Evolutionary conservation across 495 filamentous ascomycete genomes (phyloP), one percentile per base, ranked within the genome.

Genomic region (Penicillium odoratum): DNA sequence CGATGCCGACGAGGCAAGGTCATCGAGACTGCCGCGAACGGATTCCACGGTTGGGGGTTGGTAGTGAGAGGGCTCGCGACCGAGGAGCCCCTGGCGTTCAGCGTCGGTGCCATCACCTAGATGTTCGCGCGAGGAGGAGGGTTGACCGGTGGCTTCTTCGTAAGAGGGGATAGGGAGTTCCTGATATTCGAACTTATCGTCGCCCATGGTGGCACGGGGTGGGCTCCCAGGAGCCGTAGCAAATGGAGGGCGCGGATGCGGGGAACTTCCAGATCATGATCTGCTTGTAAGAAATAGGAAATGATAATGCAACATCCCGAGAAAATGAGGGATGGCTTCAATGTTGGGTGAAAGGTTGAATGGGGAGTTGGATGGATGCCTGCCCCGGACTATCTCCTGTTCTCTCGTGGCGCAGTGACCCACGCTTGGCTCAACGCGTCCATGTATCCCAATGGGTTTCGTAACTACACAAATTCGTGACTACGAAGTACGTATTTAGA

Each of bases 131-230:
- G 84, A 84, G 42, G 86, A 88, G 40, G 76, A 74, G 16, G 85
- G 80, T 45, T 80, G 82, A 25, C 82, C 85, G 36, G 79, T 85
- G 53, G 94, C 92, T 78, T 98, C 94, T 71, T 97, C 93, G 80
- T 98, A 98, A 40, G 88, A 86, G 8, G 93, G 93, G 73, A 98
- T 97, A 18, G 94, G 93, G 53, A 91, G 81, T 49, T 81, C 70
- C 64, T 87, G 83, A 72, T 88, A 87, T 25, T 83, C 69, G 58
- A 76, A 75, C 72, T 85, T 86, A 63, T 85, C 81, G 76, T 82
- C 78, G 62, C 77, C 71, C 82, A 85, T 85, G 63, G 67, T 63
- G 74, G 56, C 58, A 60, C 53, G 60, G 57, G 60, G 54, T 58
- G 56, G 70, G 69, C 72, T 73, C 69, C 54, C 59, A 61, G 58